Evolutionary conservation across 176 grass and related monocot genomes (phyloP).

Genomic region (Rhynchospora breviuscula): DNA sequence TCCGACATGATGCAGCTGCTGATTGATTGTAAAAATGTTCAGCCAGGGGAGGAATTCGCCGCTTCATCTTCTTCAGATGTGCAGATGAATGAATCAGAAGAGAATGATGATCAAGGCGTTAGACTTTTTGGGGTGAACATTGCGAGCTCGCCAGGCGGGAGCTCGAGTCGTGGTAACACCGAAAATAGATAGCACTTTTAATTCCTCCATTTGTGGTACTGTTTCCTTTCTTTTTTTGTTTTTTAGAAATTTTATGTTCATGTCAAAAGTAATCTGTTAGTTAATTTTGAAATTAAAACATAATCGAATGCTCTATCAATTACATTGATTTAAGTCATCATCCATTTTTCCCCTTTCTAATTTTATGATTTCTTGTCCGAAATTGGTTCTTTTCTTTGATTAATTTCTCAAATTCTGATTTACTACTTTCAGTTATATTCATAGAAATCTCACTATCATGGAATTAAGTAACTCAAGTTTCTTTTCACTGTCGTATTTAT

Average conservation of each 20-base stretch:
- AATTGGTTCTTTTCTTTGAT: background rate
- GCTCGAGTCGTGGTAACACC: background rate
- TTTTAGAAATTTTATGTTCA: background rate
- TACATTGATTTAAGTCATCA: background rate
- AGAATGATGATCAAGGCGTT: conserved; percentile 28
- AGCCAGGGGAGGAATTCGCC: background rate
- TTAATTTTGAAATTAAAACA: background rate
- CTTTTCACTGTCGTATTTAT: too few species aligned
- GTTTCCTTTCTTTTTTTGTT: background rate
- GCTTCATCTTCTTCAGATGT: background rate
- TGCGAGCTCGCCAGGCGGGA: conserved; percentile 11
- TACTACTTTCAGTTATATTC: background rate
- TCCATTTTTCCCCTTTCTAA: background rate
- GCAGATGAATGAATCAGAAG: background rate
- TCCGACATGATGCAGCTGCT: conserved; percentile 52
- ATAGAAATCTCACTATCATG: background rate
- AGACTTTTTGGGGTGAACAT: conserved; percentile 73
- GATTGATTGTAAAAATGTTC: conserved; percentile 63
- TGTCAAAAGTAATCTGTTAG: background rate
- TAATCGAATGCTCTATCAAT: background rate
- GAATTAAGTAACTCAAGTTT: background rate
- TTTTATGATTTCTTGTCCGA: background rate
- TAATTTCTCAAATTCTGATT: background rate
- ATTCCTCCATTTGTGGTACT: background rate
- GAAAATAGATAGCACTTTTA: background rate